These are phyloP conservation scores for Sugiyamaella boreocaroliniensis DNA, from an alignment of 805 yeast genomes.

Conservation along the genomic window DNA sequence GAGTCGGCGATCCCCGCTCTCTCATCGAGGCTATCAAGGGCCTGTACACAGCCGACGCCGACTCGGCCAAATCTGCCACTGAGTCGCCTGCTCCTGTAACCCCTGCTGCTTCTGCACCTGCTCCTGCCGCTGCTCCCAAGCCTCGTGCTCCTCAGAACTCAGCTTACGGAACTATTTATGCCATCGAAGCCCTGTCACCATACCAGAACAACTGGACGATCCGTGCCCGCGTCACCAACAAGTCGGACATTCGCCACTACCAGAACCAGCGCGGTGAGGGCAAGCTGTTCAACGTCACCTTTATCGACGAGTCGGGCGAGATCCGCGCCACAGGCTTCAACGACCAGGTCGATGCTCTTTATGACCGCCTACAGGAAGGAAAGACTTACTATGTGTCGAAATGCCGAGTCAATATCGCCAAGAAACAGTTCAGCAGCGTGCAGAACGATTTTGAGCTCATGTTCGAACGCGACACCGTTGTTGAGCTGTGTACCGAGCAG, in stretches of 20 bases:
- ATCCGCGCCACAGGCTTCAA: conserved; percentile 93
- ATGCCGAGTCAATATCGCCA: conserved; percentile 75
- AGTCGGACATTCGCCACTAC: conserved; percentile 85
- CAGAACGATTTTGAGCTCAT: conserved; percentile 83
- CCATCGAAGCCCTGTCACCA: conserved; percentile 86
- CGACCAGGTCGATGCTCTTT: conserved; percentile 73
- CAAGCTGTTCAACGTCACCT: conserved; percentile 77
- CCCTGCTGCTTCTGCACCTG: not conserved
- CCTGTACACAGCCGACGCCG: not conserved
- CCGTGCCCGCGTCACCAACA: conserved; percentile 83
- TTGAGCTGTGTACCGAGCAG: conserved; percentile 57
- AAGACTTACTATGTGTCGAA: conserved; percentile 79
- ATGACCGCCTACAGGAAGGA: conserved; percentile 76
- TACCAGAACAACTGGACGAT: conserved; percentile 88
- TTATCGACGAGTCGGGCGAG: conserved; percentile 92
- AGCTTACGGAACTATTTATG: conserved; percentile 40
- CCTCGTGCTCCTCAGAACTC: conserved; percentile 5
- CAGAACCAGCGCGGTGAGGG: conserved; percentile 84
- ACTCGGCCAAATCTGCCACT: not conserved
- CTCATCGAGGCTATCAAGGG: not conserved
- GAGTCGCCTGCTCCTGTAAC: not conserved
- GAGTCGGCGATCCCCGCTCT: not conserved
- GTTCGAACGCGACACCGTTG: conserved; percentile 69
- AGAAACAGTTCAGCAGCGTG: conserved; percentile 76
- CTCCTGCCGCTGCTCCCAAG: conserved; percentile 1